Percentiles rank a stretch among this genome's conserved stretches.
Evolutionary conservation across 2,329 filamentous ascomycete species (phyloP).

Genomic region (Cladophialophora yegresii): DNA sequence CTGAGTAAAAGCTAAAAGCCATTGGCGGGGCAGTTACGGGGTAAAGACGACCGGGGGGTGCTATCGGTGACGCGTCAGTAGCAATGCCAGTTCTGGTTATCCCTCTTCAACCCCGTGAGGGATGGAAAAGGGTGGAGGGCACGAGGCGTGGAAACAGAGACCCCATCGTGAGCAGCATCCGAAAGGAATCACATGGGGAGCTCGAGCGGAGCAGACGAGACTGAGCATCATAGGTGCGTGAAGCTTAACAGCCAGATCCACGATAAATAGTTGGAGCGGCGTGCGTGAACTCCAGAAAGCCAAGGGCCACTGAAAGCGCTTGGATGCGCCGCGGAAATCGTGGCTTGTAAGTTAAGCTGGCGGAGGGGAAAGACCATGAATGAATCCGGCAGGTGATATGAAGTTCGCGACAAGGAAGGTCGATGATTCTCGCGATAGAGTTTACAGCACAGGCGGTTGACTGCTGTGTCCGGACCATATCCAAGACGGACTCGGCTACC

Average conservation of each 20-base stretch:
- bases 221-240: neutral
- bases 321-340: neutral
- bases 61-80: neutral
- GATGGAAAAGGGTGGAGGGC: neutral
- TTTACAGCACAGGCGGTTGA: neutral
- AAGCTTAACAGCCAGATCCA: neutral
- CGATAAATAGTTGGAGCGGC: neutral
- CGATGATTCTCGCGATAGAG: neutral
- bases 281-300: neutral
- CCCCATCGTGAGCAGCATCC: neutral
- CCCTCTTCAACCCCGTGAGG: neutral
- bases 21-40: neutral
- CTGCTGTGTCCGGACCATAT: neutral
- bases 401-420: neutral
- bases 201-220: neutral
- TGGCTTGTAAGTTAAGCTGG: neutral
- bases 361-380: neutral
- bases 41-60: neutral
- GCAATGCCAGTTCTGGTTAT: neutral
- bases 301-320: neutral
- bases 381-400: conserved; percentile 3
- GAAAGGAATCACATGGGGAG: neutral
- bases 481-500: neutral
- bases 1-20: conserved; percentile 7
- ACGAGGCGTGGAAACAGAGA: neutral